Percentiles rank a stretch among this genome's conserved stretches.
phyloP scores from a whole-genome alignment of 1,284 basidiomycete species.

The Trametes sp. region DNA sequence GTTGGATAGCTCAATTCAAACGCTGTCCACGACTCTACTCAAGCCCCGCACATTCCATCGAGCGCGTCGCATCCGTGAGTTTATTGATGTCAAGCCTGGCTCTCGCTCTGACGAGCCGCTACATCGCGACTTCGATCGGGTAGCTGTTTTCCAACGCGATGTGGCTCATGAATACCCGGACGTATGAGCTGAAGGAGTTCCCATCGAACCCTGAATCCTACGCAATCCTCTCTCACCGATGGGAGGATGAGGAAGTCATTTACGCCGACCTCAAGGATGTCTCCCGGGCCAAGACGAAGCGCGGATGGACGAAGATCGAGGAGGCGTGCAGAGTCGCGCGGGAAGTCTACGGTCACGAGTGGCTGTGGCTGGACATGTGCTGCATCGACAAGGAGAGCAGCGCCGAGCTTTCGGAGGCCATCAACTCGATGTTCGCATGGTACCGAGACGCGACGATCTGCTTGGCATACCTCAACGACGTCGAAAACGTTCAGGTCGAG shows the following conservation, averaged over 20 bases:
- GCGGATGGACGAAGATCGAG: not conserved
- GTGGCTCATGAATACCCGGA: not conserved
- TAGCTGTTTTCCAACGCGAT: no score
- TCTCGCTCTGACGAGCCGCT: no score
- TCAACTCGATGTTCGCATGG: constrained; percentile 7
- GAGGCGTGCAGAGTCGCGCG: not conserved
- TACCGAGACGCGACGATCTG: not conserved
- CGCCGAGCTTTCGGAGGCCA: constrained; percentile 8
- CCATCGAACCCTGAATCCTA: not conserved
- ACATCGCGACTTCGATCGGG: no score
- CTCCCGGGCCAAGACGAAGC: not conserved
- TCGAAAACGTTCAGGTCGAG: not conserved
- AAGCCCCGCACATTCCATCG: no score
- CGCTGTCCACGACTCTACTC: no score
- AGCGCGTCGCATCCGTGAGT: no score
- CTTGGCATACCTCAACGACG: not conserved
- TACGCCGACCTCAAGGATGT: not conserved
- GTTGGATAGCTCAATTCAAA: no score
- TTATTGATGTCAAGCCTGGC: no score
- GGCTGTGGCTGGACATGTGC: constrained; percentile 6
- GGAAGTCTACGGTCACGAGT: not conserved
- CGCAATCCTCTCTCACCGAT: constrained; percentile 8
- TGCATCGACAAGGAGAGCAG: constrained; percentile 8
- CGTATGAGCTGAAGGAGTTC: not conserved
- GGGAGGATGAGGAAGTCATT: not conserved